These are phyloP conservation scores for Noccaea bulbosa DNA, from an alignment of 345 rosid genomes.

Conservation along the genomic window DNA sequence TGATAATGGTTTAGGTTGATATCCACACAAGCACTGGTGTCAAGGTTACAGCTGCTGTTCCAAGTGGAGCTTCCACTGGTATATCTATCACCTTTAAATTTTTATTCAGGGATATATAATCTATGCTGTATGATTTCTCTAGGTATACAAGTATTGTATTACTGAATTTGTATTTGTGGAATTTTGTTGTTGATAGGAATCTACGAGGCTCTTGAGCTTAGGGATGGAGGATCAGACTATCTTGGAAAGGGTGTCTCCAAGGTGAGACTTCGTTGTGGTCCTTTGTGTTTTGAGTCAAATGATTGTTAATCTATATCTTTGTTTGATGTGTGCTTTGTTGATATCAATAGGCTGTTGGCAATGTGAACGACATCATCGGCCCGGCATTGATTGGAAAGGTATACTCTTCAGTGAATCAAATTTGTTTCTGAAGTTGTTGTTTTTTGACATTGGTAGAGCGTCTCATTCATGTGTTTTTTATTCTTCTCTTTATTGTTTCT, in stretches of 20 bases:
- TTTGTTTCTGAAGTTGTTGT: not conserved
- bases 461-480: not conserved
- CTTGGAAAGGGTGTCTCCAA: constrained; percentile 95
- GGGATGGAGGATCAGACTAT: constrained; percentile 97
- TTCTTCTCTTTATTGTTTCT: not conserved
- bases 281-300: not conserved
- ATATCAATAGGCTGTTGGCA: constrained; percentile 67
- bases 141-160: not conserved
- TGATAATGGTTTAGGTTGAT: constrained; percentile 58
- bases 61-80: constrained; percentile 99
- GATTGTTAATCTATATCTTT: not conserved
- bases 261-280: constrained; percentile 44
- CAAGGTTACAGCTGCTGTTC: constrained; percentile 83
- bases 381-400: constrained; percentile 97
- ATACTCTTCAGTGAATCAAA: not conserved
- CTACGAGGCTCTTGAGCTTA: constrained; percentile 92
- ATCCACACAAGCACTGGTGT: constrained; percentile 57
- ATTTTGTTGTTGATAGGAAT: constrained; percentile 50
- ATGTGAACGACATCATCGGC: constrained; percentile 76
- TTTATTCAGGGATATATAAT: not conserved
- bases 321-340: not conserved
- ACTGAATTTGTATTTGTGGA: constrained; percentile 10
- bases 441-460: not conserved
- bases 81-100: constrained; percentile 34
- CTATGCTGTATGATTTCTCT: not conserved